Conservation (phyloP, 2,329 filamentous ascomycete genomes). For the Ascochyta rabiei region DNA sequence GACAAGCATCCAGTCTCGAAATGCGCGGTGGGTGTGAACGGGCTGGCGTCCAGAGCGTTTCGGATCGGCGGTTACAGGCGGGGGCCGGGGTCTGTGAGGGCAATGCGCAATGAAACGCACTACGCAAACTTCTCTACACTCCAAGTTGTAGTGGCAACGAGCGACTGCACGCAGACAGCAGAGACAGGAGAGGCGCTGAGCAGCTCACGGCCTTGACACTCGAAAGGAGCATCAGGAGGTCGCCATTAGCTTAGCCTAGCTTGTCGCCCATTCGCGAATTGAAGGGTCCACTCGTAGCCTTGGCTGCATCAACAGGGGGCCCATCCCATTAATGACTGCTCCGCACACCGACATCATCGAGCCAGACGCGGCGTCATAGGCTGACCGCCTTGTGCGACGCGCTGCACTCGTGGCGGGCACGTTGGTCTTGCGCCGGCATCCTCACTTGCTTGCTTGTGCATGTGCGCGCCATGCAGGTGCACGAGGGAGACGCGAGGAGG, state of each 20-base stretch:
- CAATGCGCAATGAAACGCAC: conserved; percentile 18
- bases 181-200: conserved; percentile 14
- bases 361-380: conserved; percentile 6
- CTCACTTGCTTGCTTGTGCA: conserved; percentile 1
- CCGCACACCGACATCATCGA: conserved; percentile 19
- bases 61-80: conserved; percentile 11
- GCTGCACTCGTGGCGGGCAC: conserved; percentile 13
- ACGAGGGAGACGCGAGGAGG: conserved; percentile 7
- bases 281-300: conserved; percentile 19
- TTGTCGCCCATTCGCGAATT: conserved; percentile 18
- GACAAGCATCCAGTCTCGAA: conserved; percentile 17
- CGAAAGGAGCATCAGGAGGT: conserved; percentile 22
- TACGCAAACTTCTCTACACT: conserved; percentile 9
- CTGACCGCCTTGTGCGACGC: conserved; percentile 10
- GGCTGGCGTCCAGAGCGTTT: conserved; percentile 13
- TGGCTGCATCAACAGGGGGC: conserved; percentile 15
- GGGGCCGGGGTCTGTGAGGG: conserved; percentile 10
- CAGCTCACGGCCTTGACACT: conserved; percentile 13
- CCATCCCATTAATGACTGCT: conserved; percentile 17
- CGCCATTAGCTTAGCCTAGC: conserved; percentile 18
- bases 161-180: conserved; percentile 5
- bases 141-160: conserved; percentile 4
- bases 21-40: conserved; percentile 4
- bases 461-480: conserved; percentile 4
- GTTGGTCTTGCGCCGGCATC: neutral